Conservation (phyloP, 2,329 filamentous ascomycete genomes). For the Apiospora phragmitis region DNA sequence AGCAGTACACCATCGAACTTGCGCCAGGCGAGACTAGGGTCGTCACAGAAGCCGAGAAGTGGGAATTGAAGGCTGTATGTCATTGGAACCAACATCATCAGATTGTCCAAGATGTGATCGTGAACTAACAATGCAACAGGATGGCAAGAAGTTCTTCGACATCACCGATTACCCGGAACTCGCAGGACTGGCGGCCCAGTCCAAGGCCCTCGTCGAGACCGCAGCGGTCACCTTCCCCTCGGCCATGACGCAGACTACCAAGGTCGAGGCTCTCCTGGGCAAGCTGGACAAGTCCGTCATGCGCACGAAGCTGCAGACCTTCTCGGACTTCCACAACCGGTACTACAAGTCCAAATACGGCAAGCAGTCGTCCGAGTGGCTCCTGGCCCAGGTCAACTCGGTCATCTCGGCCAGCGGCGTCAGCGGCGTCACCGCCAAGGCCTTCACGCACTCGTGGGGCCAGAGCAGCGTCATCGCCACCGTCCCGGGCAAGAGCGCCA, state of each 20-base stretch:
- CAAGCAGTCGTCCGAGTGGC: slow-evolving; percentile 72
- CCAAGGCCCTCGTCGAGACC: slow-evolving; percentile 41
- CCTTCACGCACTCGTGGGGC: slow-evolving; percentile 71
- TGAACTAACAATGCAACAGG: slow-evolving; percentile 40
- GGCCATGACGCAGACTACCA: slow-evolving; percentile 56
- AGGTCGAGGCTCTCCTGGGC: slow-evolving; percentile 57
- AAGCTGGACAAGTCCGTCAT: slow-evolving; percentile 66
- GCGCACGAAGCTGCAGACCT: slow-evolving; percentile 63
- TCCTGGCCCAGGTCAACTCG: slow-evolving; percentile 64
- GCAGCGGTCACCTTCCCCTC: slow-evolving; percentile 51
- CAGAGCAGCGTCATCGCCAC: slow-evolving; percentile 81
- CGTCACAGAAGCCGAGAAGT: slow-evolving; percentile 75
- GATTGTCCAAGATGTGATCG: not conserved
- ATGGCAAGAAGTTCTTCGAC: slow-evolving; percentile 76
- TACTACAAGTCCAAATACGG: slow-evolving; percentile 68
- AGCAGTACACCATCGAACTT: slow-evolving; percentile 53
- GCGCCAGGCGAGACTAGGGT: slow-evolving; percentile 66
- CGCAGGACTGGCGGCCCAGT: slow-evolving; percentile 39
- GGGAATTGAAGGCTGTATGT: slow-evolving; percentile 64
- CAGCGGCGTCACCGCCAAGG: slow-evolving; percentile 58
- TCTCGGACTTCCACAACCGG: slow-evolving; percentile 66
- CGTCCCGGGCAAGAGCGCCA: slow-evolving; percentile 70
- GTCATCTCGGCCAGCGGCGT: slow-evolving; percentile 64
- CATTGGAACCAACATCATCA: not conserved
- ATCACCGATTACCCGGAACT: slow-evolving; percentile 66